Base-by-base conservation (phyloP, 257 asterid genomes). In the Solanum pinnatisectum region DNA sequence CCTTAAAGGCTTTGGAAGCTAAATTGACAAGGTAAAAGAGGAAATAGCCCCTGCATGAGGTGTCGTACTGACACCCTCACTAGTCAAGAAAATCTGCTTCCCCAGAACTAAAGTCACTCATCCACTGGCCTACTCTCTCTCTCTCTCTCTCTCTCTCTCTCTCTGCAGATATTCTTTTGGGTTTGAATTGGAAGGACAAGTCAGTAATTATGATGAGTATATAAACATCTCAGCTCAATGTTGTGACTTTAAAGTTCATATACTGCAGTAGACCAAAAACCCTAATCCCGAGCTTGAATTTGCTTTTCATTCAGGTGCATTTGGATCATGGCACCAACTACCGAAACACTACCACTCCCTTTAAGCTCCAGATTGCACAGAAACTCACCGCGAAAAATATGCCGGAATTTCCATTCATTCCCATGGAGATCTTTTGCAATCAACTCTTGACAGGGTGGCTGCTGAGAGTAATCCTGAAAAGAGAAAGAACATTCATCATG, bases 371-470 rank as follows among this genome's bases (percentile, higher is more conserved):
- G 52, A 23, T 32, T 10, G 32, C 35, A 56, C 6, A 83, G 72
- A 91, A 92, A 67, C 93, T 88, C 88, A 92, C 99, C 99, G 56
- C 99, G 95, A 89, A 96, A 96, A 44, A 96, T 96, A 90, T 96
- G 99, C 92, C 98, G 90, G 87, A 96, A 96, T 92, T 95, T 96
- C 99, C 99, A 96, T 88, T 96, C 99, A 89, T 95, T 95, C 73
- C 98, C 98, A 89, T 95, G 99, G 87, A 96, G 98, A 92, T 96
- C 99, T 93, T 96, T 95, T 12, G 99, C 98, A 77, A 94, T 93
- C 90, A 96, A 93, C 89, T 96, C 99, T 92, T 96, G 98, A 84
- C 92, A 91, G 1, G 99, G 99, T 81, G 99, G 99, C 77, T 95
- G 95, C 88, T 89, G 98, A 88, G 98, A 87, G 92, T 93, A 96